Evolutionary conservation across 129 eudicot species (phyloP), one percentile per base, ranked within the genome.

Genomic region (Centaurea solstitialis): DNA sequence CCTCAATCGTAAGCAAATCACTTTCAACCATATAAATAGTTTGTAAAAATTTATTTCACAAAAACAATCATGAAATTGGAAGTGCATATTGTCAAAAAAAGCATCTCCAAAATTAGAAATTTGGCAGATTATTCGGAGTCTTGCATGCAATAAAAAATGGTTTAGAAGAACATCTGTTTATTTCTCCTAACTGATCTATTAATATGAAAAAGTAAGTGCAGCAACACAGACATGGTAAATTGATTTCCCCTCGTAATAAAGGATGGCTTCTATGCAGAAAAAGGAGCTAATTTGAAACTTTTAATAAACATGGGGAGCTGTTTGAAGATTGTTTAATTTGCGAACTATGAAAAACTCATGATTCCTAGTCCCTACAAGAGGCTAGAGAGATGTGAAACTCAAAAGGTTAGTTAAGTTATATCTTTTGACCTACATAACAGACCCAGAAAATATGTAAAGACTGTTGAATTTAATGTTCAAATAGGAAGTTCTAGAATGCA

Each of bases 1-100:
- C 22, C 57, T 79, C 76, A 20, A 33, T 7, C 6, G 70, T n/a
- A 59, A 35, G 69, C 66, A 35, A 57, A 79, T 41, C 59, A 79
- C 23, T 53, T 70, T 37, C 71, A 35, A n/a, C 37, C 59, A 28
- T 20, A 21, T 68, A 13, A 11, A 35, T 30, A 47, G 71, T 53
- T 79, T n/a, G 1, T 22, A 57, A 22, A 79, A 71, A 12, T n/a
- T 23, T 26, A 0, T 9, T 9, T 65, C 64, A 23, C 21, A 47
- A 45, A 62, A 76, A 40, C 0, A 21, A 12, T 24, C 41, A 39
- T 38, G 12, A 78, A 73, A 4, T 13, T 47, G 77, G 24, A 73
- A 47, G 50, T 57, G 33, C 15, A 68, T 41, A 33, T 45, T 40
- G 20, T 77, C 30, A 41, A 45, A 67, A 26, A 67, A 50, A 18